Percentiles rank a stretch among this genome's conserved stretches.
Conservation (phyloP, 1,139 yeast genomes). For the Hyphopichia wangnamkhiaoensis region DNA sequence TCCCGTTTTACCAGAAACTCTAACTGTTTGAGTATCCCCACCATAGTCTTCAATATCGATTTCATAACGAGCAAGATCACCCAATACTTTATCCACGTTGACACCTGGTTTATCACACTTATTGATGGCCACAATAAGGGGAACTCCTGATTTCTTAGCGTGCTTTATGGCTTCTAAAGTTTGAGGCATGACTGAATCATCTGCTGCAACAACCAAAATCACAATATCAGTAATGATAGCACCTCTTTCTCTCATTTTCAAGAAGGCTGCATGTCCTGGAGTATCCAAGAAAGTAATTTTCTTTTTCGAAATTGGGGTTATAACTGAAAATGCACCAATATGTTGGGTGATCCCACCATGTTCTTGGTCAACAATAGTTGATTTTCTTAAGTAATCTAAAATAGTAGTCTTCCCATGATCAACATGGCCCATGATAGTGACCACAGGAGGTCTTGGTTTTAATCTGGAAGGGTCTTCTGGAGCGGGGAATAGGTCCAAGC, state of each 20-base stretch:
- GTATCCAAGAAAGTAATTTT: conserved; percentile 90
- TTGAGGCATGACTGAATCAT: conserved; percentile 97
- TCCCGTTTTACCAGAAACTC: conserved; percentile 80
- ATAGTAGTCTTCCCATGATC: conserved; percentile 98
- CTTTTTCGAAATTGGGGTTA: conserved; percentile 71
- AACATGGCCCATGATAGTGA: conserved; percentile 98
- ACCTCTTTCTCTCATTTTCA: conserved; percentile 96
- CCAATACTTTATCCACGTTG: conserved; percentile 69
- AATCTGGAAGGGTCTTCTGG: conserved; percentile 43
- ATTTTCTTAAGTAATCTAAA: conserved; percentile 79
- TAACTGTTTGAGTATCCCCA: conserved; percentile 90
- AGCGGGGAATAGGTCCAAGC: conserved; percentile 62
- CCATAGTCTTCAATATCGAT: conserved; percentile 92
- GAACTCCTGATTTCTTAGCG: conserved; percentile 81
- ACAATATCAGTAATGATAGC: conserved; percentile 93
- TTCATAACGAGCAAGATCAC: conserved; percentile 74
- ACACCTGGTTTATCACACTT: conserved; percentile 85
- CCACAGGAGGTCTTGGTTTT: conserved; percentile 85
- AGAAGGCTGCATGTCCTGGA: conserved; percentile 97
- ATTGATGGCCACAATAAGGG: conserved; percentile 87
- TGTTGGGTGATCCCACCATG: conserved; percentile 98
- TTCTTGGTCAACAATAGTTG: conserved; percentile 80
- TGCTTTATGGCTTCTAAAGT: conserved; percentile 95
- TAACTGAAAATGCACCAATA: conserved; percentile 93
- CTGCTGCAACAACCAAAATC: conserved; percentile 94